Evolutionary conservation across 176 grass and related monocot species (phyloP).

Genomic region (Alloteropsis semialata): DNA sequence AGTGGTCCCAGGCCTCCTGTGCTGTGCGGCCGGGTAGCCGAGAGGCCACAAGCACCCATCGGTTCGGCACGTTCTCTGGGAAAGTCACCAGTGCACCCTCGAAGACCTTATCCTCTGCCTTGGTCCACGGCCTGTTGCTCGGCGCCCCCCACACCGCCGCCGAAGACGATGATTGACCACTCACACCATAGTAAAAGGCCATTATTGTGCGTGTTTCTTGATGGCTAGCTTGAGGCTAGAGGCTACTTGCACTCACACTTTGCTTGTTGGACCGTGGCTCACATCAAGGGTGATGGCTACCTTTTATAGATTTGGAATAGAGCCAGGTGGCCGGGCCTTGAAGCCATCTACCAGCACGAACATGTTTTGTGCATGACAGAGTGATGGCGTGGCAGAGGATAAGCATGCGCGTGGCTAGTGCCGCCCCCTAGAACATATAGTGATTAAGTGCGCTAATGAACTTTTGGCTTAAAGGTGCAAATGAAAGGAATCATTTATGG

Average conservation of each 20-base stretch:
- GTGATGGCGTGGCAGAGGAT: not conserved
- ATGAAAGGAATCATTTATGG: not conserved
- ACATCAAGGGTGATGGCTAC: not conserved
- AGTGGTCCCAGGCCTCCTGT: constrained; percentile 57
- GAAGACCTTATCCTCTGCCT: constrained; percentile 81
- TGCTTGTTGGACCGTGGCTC: constrained; percentile 1
- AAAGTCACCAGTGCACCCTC: constrained; percentile 58
- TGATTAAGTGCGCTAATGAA: not conserved
- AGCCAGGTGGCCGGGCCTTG: not conserved
- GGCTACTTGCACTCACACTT: not conserved
- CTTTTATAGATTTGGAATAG: constrained; percentile 27
- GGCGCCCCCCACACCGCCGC: not conserved
- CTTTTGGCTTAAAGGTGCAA: not conserved
- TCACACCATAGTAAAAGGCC: constrained; percentile 26
- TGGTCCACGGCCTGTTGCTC: constrained; percentile 44
- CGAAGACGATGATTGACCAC: not conserved
- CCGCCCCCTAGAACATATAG: no score
- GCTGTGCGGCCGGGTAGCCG: constrained; percentile 45
- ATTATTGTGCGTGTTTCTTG: not conserved
- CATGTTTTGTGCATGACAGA: constrained; percentile 35
- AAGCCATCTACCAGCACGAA: not conserved
- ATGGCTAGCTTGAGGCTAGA: not conserved
- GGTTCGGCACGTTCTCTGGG: constrained; percentile 53
- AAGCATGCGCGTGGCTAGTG: no score
- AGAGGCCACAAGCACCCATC: constrained; percentile 63